Base-by-base conservation (phyloP, 495 filamentous ascomycete species). In the Terfezia claveryi region DNA sequence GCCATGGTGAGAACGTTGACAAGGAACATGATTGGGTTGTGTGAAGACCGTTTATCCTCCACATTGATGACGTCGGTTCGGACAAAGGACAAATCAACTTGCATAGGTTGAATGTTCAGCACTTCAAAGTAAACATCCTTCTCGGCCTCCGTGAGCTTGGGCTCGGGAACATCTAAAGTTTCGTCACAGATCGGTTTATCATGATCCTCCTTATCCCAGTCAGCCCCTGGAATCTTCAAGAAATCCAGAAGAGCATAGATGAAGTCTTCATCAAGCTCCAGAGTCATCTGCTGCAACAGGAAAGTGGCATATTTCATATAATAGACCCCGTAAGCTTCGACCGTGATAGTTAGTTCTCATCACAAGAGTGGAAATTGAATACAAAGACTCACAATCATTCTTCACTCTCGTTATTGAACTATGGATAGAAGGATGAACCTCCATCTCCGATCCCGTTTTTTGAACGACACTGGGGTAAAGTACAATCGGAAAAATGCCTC, bases 1-100 rank as follows among this genome's bases (percentile, higher is more conserved):
- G 91, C 93, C 91, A 98, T 98, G 17, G 91, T 95, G 74, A 98
- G 79, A 61, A 94, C 83, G 66, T 98, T 94, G 67, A 98, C 78
- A 65, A 94, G 83, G 72, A 95, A 96, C 87, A 95, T 93, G 68
- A 98, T 69, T 1, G 91, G 91, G 60, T 94, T 96, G 7, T 78
- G 80, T 2, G 87, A 87, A 20, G 86, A 82, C 16, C n/a, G 16
- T 61, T 84, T 86, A 67, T 96, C 91, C 63, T 98, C 92, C 16
- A 81, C 88, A 61, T 98, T 98, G 67, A 98, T 84, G 32, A 86
- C 79, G 67, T 98, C 91, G 5, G 91, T 98, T 17, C 91, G 83
- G 64, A 98, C 88, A 62, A 98, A 92, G 2, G 91, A 96, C 14
- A 98, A 74, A 69, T 98, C 88, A 51, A 98, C 73, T 69, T 98